These are phyloP conservation scores for Lichtheimia ornata DNA, from an alignment of 371 early-diverging fungal genomes.

Conservation along the genomic window DNA sequence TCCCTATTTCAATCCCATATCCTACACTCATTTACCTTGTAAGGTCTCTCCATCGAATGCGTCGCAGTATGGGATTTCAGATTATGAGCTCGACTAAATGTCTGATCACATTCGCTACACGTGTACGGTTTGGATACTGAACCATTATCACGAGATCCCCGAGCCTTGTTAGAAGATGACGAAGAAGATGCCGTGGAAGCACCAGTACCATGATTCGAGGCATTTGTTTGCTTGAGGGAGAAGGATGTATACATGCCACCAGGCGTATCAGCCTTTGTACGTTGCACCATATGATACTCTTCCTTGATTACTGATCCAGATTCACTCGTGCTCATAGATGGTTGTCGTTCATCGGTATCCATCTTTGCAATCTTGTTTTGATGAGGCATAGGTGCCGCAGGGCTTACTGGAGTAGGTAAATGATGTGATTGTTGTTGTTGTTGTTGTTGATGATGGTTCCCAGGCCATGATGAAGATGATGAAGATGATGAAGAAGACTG, in stretches of 20 bases:
- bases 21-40: slow-evolving; percentile 29
- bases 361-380: neutral
- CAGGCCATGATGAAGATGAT: slow-evolving; percentile 1
- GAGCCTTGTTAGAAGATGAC: neutral
- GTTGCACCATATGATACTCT: neutral
- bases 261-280: neutral
- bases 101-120: slow-evolving; percentile 38
- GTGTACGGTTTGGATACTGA: slow-evolving; percentile 21
- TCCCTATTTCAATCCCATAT: slow-evolving; percentile 1
- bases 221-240: slow-evolving; percentile 4
- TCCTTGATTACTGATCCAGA: neutral
- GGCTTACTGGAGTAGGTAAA: slow-evolving; percentile 12
- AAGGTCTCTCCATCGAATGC: slow-evolving; percentile 44
- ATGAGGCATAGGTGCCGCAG: slow-evolving; percentile 11
- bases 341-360: neutral
- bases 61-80: slow-evolving; percentile 48
- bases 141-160: neutral
- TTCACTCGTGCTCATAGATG: neutral
- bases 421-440: neutral
- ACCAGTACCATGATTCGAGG: slow-evolving; percentile 1
- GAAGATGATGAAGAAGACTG: neutral
- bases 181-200: neutral
- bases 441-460: neutral
- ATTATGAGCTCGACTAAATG: slow-evolving; percentile 46
- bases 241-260: slow-evolving; percentile 9